Percentiles rank a stretch among this genome's conserved stretches.
Evolutionary conservation across 2,329 filamentous ascomycete species (phyloP).

Genomic region (Trichoderma brevicompactum): DNA sequence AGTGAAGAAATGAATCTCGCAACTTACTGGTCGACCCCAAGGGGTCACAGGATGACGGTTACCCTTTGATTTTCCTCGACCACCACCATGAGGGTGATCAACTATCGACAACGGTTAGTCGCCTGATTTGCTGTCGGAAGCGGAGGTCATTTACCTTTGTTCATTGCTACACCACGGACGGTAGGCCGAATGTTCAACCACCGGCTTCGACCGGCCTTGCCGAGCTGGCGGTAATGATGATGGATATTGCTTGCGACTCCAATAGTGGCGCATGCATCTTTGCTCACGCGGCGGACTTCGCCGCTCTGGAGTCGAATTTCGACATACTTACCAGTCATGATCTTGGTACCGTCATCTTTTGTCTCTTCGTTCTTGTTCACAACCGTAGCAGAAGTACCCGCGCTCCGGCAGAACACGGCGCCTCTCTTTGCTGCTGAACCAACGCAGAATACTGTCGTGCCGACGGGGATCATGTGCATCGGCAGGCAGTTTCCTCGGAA

Average conservation of each 20-base stretch:
- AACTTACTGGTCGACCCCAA: conserved; percentile 90
- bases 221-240: conserved; percentile 86
- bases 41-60: conserved; percentile 93
- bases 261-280: conserved; percentile 92
- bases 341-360: conserved; percentile 60
- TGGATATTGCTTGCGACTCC: conserved; percentile 93
- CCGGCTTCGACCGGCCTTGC: conserved; percentile 90
- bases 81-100: conserved; percentile 98
- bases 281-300: conserved; percentile 85
- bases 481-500: conserved; percentile 95
- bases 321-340: conserved; percentile 76
- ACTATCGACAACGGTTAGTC: conserved; percentile 49
- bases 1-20: neutral
- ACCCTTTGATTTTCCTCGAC: conserved; percentile 98
- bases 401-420: conserved; percentile 92
- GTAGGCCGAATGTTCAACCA: conserved; percentile 95
- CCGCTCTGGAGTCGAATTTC: conserved; percentile 88
- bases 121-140: neutral
- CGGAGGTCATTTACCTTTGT: conserved; percentile 68
- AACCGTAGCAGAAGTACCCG: conserved; percentile 88
- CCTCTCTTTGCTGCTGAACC: conserved; percentile 73
- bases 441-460: conserved; percentile 90
- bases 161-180: conserved; percentile 98
- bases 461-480: conserved; percentile 92
- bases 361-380: conserved; percentile 85